phyloP scores from a whole-genome alignment of 1,139 yeast species.

The Meyerozyma guilliermondii region DNA sequence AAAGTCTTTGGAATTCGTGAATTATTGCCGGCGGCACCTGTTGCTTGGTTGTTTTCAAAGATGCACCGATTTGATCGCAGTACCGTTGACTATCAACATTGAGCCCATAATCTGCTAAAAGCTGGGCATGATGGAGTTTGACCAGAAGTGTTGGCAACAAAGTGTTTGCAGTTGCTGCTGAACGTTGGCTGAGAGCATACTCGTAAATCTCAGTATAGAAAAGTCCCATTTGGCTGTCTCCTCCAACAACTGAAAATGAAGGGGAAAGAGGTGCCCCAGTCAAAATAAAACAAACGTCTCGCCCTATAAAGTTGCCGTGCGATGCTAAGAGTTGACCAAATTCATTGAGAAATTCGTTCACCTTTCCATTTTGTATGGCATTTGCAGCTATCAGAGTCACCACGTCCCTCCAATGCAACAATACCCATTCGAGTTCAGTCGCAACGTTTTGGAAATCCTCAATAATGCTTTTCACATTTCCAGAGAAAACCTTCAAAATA shows the following conservation, averaged over 20 bases:
- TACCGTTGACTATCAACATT: constrained; percentile 54
- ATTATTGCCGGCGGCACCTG: constrained; percentile 32
- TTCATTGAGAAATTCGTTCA: constrained; percentile 42
- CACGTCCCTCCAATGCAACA: constrained; percentile 48
- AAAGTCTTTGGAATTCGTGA: constrained; percentile 34
- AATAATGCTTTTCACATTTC: constrained; percentile 53
- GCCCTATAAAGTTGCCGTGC: constrained; percentile 32
- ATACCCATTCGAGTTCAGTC: constrained; percentile 45
- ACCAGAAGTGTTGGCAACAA: constrained; percentile 43
- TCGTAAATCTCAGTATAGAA: constrained; percentile 73
- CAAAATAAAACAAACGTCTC: constrained; percentile 44
- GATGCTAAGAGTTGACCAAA: constrained; percentile 45
- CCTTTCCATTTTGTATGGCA: constrained; percentile 13
- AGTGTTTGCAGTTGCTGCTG: constrained; percentile 37
- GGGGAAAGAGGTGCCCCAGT: constrained; percentile 44
- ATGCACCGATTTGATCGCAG: constrained; percentile 46
- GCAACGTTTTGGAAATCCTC: constrained; percentile 40
- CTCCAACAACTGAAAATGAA: constrained; percentile 4
- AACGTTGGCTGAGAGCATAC: constrained; percentile 25
- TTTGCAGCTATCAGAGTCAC: constrained; percentile 42
- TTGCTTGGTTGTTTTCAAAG: constrained; percentile 38
- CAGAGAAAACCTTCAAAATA: constrained; percentile 60
- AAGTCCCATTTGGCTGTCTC: constrained; percentile 18
- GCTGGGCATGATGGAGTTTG: constrained; percentile 59
- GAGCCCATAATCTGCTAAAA: constrained; percentile 60